Conservation (phyloP, 495 filamentous ascomycete genomes). For the Penicillium paradoxum region DNA sequence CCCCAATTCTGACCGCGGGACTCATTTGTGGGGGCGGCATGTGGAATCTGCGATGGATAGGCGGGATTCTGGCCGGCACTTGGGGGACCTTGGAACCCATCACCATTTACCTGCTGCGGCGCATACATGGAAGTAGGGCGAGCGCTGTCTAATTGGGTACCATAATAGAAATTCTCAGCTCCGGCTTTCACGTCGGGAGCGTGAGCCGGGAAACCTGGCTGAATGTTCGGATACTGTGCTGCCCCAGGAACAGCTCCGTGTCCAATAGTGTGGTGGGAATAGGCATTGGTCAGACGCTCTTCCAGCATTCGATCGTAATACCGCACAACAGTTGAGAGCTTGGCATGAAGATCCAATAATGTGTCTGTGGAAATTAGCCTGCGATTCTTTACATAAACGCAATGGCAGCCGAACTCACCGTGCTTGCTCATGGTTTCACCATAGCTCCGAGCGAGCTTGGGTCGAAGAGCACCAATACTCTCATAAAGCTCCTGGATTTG, state of each 20-base stretch:
- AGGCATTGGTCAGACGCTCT: slow-evolving; percentile 87
- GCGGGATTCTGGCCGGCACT: slow-evolving; percentile 23
- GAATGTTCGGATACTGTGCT: slow-evolving; percentile 56
- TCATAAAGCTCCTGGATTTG: slow-evolving; percentile 98
- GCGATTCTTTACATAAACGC: background rate
- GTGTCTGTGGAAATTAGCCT: slow-evolving; percentile 57
- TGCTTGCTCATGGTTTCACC: slow-evolving; percentile 99
- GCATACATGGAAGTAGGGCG: slow-evolving; percentile 41
- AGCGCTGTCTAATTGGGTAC: slow-evolving; percentile 50
- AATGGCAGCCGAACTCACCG: slow-evolving; percentile 49
- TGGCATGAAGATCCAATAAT: slow-evolving; percentile 87
- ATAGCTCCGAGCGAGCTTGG: slow-evolving; percentile 92
- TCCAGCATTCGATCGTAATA: slow-evolving; percentile 99
- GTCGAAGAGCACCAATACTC: slow-evolving; percentile 84
- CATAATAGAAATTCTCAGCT: slow-evolving; percentile 77
- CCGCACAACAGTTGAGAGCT: slow-evolving; percentile 93
- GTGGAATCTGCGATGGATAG: slow-evolving; percentile 22
- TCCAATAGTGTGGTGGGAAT: slow-evolving; percentile 67
- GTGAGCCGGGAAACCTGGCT: slow-evolving; percentile 58
- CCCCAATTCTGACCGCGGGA: slow-evolving; percentile 24
- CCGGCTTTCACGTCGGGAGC: slow-evolving; percentile 45
- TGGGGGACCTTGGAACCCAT: slow-evolving; percentile 14
- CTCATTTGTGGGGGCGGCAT: slow-evolving; percentile 21
- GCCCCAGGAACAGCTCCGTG: slow-evolving; percentile 43
- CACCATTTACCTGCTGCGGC: slow-evolving; percentile 32